Percentiles rank a stretch among this genome's conserved stretches.
Conservation (phyloP, 2,329 filamentous ascomycete genomes). For the Colletotrichum costaricense region DNA sequence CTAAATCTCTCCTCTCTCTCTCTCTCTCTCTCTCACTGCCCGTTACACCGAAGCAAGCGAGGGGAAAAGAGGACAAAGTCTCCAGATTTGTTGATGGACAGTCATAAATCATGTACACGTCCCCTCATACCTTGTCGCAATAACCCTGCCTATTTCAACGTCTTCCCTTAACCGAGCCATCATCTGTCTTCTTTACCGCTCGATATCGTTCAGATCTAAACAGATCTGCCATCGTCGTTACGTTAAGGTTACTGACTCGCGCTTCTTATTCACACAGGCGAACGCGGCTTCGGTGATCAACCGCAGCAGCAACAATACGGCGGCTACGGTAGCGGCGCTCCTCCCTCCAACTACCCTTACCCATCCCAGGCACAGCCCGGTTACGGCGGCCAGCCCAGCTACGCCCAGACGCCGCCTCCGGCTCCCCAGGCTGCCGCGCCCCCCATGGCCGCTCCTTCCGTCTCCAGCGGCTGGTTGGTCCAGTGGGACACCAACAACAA, state of each 20-base stretch:
- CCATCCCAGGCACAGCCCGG: constrained; percentile 35
- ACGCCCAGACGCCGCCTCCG: constrained; percentile 32
- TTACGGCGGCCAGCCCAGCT: constrained; percentile 33
- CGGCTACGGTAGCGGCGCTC: constrained; percentile 26
- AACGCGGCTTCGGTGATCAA: constrained; percentile 35
- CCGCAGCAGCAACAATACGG: constrained; percentile 37
- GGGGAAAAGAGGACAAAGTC: background rate
- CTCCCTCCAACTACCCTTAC: constrained; percentile 36
- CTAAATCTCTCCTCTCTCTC: background rate
- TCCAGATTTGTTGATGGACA: background rate
- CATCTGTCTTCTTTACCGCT: background rate
- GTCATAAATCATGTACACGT: constrained; percentile 8
- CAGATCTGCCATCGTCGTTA: constrained; percentile 19
- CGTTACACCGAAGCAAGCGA: background rate
- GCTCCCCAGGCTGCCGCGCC: constrained; percentile 46
- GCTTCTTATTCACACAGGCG: constrained; percentile 18
- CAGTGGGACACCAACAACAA: constrained; percentile 72
- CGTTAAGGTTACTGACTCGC: constrained; percentile 33
- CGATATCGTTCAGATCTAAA: background rate
- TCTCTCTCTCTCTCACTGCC: background rate
- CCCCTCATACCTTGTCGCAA: background rate
- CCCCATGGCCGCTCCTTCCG: constrained; percentile 42
- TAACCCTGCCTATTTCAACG: background rate
- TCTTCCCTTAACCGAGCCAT: background rate
- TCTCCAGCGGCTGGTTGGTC: constrained; percentile 71